Evolutionary conservation across 2,329 filamentous ascomycete genomes (phyloP), one percentile per base, ranked within the genome.

Genomic region (Thelonectria rubi): DNA sequence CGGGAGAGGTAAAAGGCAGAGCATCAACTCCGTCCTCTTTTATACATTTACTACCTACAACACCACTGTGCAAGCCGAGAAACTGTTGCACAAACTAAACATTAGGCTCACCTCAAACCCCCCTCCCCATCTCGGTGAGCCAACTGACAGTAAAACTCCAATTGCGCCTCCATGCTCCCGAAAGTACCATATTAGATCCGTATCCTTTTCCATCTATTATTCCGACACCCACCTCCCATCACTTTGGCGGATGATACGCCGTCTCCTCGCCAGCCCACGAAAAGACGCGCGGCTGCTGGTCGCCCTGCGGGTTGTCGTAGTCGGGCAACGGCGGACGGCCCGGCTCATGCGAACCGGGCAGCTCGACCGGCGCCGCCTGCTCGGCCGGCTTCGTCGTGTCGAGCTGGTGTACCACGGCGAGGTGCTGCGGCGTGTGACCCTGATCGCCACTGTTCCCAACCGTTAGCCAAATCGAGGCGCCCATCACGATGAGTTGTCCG

Each of bases 251-350:
- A 15, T 67, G 68, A 64, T 74, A 73, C 3, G 62, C 62, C 9
- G 67, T 60, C 65, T 77, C 75, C 8, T 70, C 67, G 7, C 70
- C 69, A 9, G 65, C 59, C 74, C 75, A 80, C 10, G 75, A 79
- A 40, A 75, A 55, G 50, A 63, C 65, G 60, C 65, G 39, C 24
- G 42, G 50, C 37, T 37, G 46, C 20, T 45, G n/a, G 5, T 34
- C 54, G 18, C 7, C 15, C 14, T 45, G 39, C 37, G 49, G 21
- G 12, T 63, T 63, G 40, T 65, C 66, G 46, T 78, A 79, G 26
- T 60, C 63, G 1, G 79, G 79, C n/a, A 77, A 66, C 14, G 75
- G 74, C 18, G 75, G 76, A 43, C 73, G 71, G 1, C 69, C 73
- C 1, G 72, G 74, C 5, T 74, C 71, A 1, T 60, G 51, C 8